A percentile compares a stretch with the other conserved stretches of the same genome.
Evolutionary conservation across 2,329 filamentous ascomycete genomes (phyloP).

Genomic region (Elsinoe batatas): DNA sequence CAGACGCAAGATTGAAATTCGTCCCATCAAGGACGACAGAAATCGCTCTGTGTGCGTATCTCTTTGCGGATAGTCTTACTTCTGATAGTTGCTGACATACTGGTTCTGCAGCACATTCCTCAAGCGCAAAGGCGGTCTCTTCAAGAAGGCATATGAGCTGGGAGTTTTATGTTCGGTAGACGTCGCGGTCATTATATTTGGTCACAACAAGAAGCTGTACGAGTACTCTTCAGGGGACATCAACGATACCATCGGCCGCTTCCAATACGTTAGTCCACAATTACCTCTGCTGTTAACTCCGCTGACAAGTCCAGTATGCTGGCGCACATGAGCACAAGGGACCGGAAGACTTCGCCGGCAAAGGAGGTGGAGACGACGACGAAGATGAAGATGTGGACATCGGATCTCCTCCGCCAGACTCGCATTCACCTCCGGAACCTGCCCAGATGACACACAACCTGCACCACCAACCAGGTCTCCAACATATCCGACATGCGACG

Average conservation of each 20-base stretch:
- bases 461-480: slow-evolving; percentile 52
- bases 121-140: slow-evolving; percentile 95
- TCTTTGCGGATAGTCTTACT: not conserved
- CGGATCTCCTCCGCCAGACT: slow-evolving; percentile 50
- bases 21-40: slow-evolving; percentile 96
- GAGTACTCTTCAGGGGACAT: slow-evolving; percentile 95
- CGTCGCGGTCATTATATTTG: slow-evolving; percentile 97
- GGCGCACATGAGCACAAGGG: slow-evolving; percentile 94
- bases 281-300: slow-evolving; percentile 13
- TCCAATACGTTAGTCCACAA: slow-evolving; percentile 67
- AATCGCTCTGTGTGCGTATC: slow-evolving; percentile 79
- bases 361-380: slow-evolving; percentile 53
- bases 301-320: slow-evolving; percentile 58
- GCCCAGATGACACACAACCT: slow-evolving; percentile 39
- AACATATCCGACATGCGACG: slow-evolving; percentile 71
- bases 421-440: slow-evolving; percentile 51
- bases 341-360: slow-evolving; percentile 80
- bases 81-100: slow-evolving; percentile 11
- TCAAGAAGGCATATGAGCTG: slow-evolving; percentile 98
- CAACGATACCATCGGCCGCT: slow-evolving; percentile 76
- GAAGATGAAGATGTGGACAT: slow-evolving; percentile 77
- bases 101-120: slow-evolving; percentile 66
- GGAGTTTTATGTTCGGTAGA: slow-evolving; percentile 97
- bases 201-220: slow-evolving; percentile 97
- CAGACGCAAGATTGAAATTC: slow-evolving; percentile 98